Conservation (phyloP, 495 filamentous ascomycete genomes). For the Penicillium nucicola region DNA sequence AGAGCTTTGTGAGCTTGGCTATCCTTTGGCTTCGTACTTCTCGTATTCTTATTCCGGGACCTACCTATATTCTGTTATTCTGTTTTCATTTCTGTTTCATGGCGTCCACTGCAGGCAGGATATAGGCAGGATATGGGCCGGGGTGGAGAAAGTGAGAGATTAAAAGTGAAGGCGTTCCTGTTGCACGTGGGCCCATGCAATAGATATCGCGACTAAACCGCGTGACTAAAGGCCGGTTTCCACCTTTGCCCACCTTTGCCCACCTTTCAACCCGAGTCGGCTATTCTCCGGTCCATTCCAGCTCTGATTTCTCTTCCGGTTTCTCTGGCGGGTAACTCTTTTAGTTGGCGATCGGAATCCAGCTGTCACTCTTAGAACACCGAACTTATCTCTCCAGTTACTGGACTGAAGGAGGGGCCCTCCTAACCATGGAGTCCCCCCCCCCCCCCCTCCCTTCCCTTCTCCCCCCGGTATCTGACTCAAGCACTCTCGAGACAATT, state of each 20-base stretch:
- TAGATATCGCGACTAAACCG: neutral
- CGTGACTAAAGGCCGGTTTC: neutral
- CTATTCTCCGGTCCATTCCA: constrained; percentile 1
- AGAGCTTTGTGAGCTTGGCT: constrained; percentile 13
- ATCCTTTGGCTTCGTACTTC: neutral
- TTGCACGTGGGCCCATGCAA: constrained; percentile 9
- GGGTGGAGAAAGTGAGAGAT: neutral
- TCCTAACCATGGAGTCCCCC: too few species aligned
- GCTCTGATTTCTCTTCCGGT: neutral
- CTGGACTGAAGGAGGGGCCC: too few species aligned
- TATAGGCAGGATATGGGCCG: too few species aligned
- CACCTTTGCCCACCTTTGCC: too few species aligned
- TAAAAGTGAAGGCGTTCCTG: constrained; percentile 1
- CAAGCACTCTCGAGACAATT: too few species aligned
- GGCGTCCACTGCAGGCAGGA: too few species aligned
- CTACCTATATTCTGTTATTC: neutral
- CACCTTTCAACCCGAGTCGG: neutral
- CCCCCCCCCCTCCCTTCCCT: too few species aligned
- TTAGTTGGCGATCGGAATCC: too few species aligned
- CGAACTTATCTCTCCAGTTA: too few species aligned
- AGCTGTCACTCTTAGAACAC: too few species aligned
- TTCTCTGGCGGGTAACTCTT: neutral
- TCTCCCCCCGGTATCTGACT: too few species aligned
- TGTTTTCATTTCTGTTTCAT: too few species aligned
- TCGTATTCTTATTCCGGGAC: neutral